Base-by-base conservation (phyloP, 148 eudicot genomes). In the Limonium bicolor region DNA sequence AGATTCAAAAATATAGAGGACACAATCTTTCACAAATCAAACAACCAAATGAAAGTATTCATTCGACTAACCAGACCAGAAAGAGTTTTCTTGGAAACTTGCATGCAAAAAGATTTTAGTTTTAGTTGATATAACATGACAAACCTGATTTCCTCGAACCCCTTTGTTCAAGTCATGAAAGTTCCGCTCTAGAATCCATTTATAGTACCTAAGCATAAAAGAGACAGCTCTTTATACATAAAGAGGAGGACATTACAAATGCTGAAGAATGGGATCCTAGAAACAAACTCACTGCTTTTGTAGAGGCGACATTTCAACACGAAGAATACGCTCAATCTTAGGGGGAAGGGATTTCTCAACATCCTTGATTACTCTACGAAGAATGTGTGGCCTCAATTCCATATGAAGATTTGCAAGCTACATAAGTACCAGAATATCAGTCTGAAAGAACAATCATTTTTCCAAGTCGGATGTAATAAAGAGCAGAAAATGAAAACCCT, bases 261-360 rank as follows among this genome's bases (percentile, higher is more conserved):
- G 25, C 6, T 20, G 18, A 6, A 26, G n/a, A 18, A 27, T n/a
- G 20, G n/a, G 18, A 13, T 43, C n/a, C 27, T 50, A 10, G 11
- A 24, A 13, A 28, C 16, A 20, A 40, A 36, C 70, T 64, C 59
- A 92, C 99, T 92, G 95, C 66, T 78, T 92, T 70, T 92, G 99
- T 28, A 92, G 74, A 34, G 99, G 99, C 21, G 99, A 92, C 99
- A 92, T 92, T 64, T 92, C 99, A 41, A 92, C 80, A 70, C 99
- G 70, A 6, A 92, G 86, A 53, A 92, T 86, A 34, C 95, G 94
- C 51, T 92, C 99, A 46, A 92, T 92, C 56, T 92, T 92, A 20
- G 99, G 99, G 32, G 99, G 99, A 68, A 92, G 70, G 17, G 99
- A 92, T 66, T 81, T 92, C 79, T 92, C 99, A 25, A 92, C 99